Evolutionary conservation across 1,139 yeast species (phyloP), one percentile per base, ranked within the genome.

Genomic region (Komagataea norvegica): DNA sequence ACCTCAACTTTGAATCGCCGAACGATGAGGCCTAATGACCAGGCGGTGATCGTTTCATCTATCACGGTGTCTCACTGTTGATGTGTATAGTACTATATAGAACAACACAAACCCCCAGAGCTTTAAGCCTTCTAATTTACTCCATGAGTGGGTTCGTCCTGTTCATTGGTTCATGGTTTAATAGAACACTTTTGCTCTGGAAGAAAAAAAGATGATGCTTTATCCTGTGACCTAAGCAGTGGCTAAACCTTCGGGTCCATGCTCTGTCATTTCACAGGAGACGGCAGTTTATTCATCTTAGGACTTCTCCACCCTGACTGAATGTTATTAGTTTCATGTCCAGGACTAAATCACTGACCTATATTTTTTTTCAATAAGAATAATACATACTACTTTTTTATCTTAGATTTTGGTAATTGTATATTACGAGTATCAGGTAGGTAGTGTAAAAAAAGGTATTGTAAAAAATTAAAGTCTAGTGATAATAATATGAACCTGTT

Each of bases 301-400:
- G 55, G 47, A 44, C 55, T 40, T 29, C 48, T 52, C 57, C 57
- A 52, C 57, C 57, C 55, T 52, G 54, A 42, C 44, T 51, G 57
- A 41, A 47, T 36, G 29, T 21, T 23, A 24, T 24, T 25, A 37
- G 41, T 42, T 37, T 45, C 44, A 44, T 38, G 33, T 38, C 34
- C 49, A 43, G 57, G 57, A 52, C 57, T 52, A 39, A 45, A 45
- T 50, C 49, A 52, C 44, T 46, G 55, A 44, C 47, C 55, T 41
- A 52, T 46, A 52, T 49, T 42, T 24, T 18, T 25, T 20, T 38
- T 22, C 18, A 28, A 14, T 23, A 29, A 20, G 18, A 5, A 9
- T 25, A 22, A 27, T 28, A 22, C n/a, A 21, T 23, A 25, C 13
- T n/a, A 25, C 14, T 14, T 16, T 6, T 30, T n/a, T 11, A 17